A percentile compares a stretch with the other conserved stretches of the same genome.
Conservation (phyloP, 768 basidiomycete species). For the Cystofilobasidium bisporidii region DNA sequence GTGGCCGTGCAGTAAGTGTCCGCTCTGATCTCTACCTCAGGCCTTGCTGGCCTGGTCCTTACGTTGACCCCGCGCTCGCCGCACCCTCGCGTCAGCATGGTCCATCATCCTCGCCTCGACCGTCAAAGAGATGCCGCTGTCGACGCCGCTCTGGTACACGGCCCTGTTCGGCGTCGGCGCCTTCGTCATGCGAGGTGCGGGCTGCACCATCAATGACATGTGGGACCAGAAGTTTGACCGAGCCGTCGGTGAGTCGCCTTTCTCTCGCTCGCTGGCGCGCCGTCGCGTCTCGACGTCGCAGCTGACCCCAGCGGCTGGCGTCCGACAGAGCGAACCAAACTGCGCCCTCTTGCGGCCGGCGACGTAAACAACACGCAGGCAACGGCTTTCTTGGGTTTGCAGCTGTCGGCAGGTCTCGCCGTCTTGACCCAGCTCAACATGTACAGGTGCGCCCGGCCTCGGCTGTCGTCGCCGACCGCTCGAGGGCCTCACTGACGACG, state of each 20-base stretch:
- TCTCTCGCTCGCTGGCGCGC: background rate
- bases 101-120: conserved; percentile 95
- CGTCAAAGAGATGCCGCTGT: conserved; percentile 56
- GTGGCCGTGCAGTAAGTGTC: conserved; percentile 77
- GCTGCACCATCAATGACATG: conserved; percentile 98
- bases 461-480: too few species aligned
- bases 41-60: background rate
- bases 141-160: conserved; percentile 63
- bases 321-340: conserved; percentile 64
- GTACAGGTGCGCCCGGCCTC: conserved; percentile 67
- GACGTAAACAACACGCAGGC: conserved; percentile 69
- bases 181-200: conserved; percentile 90
- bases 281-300: background rate
- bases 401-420: conserved; percentile 70
- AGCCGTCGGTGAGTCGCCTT: conserved; percentile 60
- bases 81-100: conserved; percentile 86
- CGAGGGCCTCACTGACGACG: too few species aligned
- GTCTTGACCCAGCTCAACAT: conserved; percentile 84
- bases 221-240: conserved; percentile 91
- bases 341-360: conserved; percentile 76
- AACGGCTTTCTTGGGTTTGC: conserved; percentile 65
- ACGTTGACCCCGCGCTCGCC: background rate
- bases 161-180: conserved; percentile 81
- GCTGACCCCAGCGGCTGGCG: background rate
- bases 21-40: background rate